A percentile compares a stretch with the other conserved stretches of the same genome.
These are phyloP conservation scores for Trematosphaeria pertusa DNA, from an alignment of 2,329 filamentous ascomycete genomes.

Conservation along the genomic window DNA sequence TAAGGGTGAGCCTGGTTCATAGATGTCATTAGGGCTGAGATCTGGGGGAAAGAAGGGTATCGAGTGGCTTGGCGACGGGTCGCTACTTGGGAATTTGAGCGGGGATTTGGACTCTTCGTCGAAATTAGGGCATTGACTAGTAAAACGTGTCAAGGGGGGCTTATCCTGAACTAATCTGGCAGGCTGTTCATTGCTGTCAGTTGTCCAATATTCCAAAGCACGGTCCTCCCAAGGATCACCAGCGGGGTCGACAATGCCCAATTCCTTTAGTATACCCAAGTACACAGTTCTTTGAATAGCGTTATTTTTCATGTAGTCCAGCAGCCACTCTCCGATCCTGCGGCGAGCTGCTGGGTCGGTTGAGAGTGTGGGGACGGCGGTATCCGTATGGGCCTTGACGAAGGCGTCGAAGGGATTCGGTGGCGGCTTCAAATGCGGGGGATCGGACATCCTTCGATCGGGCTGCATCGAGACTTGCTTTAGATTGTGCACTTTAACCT, in stretches of 20 bases:
- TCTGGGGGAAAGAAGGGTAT: no score
- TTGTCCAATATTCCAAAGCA: not conserved
- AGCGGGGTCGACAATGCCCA: not conserved
- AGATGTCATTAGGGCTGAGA: no score
- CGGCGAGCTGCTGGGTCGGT: not conserved
- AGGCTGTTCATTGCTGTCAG: not conserved
- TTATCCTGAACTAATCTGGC: no score
- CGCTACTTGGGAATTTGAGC: no score
- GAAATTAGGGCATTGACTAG: no score
- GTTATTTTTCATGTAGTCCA: not conserved
- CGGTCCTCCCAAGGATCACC: not conserved
- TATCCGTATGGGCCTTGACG: not conserved
- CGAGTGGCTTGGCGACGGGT: no score
- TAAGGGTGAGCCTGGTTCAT: no score
- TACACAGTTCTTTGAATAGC: not conserved
- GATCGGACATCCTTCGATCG: not conserved
- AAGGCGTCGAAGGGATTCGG: no score
- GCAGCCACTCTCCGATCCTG: not conserved
- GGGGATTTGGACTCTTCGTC: no score
- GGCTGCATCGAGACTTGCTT: not conserved
- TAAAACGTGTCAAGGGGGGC: no score
- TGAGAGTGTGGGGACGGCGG: not conserved
- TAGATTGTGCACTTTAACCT: not conserved
- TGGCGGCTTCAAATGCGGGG: not conserved
- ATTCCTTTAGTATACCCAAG: not conserved